These are phyloP conservation scores for Eucalyptus virginea DNA, from an alignment of 345 rosid species.

Conservation along the genomic window DNA sequence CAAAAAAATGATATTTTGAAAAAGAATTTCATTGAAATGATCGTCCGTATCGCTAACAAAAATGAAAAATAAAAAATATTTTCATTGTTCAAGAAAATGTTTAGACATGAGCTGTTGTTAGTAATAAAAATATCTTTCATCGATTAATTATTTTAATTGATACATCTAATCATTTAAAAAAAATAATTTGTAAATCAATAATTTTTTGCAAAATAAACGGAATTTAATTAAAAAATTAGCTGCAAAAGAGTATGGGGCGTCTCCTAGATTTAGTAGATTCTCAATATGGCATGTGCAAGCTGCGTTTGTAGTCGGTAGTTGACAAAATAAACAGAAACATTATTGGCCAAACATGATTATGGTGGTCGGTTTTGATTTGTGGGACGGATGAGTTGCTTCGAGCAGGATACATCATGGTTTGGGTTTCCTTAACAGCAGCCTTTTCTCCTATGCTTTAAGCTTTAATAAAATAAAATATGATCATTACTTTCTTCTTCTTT, in stretches of 20 bases:
- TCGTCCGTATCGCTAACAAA: neutral
- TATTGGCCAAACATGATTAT: neutral
- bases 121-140: neutral
- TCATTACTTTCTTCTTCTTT: neutral
- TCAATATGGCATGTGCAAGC: neutral
- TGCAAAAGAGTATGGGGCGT: neutral
- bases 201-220: accelerated
- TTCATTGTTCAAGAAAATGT: neutral
- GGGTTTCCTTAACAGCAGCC: neutral
- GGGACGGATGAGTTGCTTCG: neutral
- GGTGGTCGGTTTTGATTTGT: neutral
- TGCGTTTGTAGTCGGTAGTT: neutral
- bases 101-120: neutral
- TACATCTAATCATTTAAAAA: neutral
- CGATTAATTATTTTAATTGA: neutral
- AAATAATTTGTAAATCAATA: neutral
- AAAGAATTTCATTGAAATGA: neutral
- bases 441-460: neutral
- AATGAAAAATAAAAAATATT: neutral
- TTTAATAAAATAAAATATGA: neutral
- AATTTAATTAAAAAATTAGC: neutral
- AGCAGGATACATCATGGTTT: neutral
- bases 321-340: neutral
- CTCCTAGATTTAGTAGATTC: neutral
- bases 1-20: accelerated